A percentile compares a stretch with the other conserved stretches of the same genome.
Conservation (phyloP, 2,329 filamentous ascomycete species). For the Drechslerella stenobrocha region DNA sequence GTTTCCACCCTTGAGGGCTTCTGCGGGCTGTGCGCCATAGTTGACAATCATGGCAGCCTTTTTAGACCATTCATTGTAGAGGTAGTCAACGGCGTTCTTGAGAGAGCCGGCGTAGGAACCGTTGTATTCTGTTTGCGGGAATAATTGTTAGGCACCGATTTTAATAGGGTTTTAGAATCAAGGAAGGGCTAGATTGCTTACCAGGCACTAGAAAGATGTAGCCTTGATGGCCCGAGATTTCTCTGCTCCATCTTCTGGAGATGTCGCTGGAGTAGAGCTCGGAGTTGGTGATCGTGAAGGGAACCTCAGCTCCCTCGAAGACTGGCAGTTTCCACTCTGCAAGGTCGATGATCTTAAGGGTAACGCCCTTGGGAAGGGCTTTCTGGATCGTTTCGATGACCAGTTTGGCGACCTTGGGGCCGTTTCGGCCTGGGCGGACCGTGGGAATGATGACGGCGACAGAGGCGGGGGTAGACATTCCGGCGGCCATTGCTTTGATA, state of each 20-base stretch:
- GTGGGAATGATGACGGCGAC: conserved; percentile 56
- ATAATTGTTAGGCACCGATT: conserved; percentile 4
- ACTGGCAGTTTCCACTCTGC: conserved; percentile 54
- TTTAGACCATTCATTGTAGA: conserved; percentile 64
- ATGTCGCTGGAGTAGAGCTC: conserved; percentile 55
- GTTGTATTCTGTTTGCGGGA: conserved; percentile 61
- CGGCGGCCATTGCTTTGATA: conserved; percentile 34
- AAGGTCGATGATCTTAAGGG: conserved; percentile 54
- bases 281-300: conserved; percentile 54
- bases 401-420: conserved; percentile 55
- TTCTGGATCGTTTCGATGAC: conserved; percentile 52
- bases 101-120: conserved; percentile 61
- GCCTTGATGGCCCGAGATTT: conserved; percentile 54
- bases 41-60: conserved; percentile 62
- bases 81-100: conserved; percentile 68
- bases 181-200: conserved; percentile 12
- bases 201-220: conserved; percentile 55
- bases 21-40: conserved; percentile 58
- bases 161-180: neutral
- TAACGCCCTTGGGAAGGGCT: conserved; percentile 49
- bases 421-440: conserved; percentile 55
- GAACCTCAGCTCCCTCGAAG: conserved; percentile 56
- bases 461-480: conserved; percentile 31
- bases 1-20: conserved; percentile 25
- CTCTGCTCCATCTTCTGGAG: conserved; percentile 55